Conservation (phyloP, 176 grass and related monocot genomes). For the Panicum miliaceum region DNA sequence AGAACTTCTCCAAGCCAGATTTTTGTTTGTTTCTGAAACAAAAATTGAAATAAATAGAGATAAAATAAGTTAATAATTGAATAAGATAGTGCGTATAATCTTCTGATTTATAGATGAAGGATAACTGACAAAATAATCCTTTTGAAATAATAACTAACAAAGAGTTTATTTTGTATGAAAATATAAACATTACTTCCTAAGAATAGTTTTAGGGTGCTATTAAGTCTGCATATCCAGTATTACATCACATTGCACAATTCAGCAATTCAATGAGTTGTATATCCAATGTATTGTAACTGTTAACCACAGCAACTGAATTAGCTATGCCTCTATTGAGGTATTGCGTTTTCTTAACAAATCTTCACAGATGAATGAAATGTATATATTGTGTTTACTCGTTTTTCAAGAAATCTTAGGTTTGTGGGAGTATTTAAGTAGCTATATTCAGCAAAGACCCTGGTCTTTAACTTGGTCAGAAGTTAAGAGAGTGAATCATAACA, state of each 20-base stretch:
- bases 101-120: background rate
- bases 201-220: background rate
- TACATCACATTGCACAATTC: background rate
- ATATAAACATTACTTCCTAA: background rate
- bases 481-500: background rate
- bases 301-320: background rate
- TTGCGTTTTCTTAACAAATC: background rate
- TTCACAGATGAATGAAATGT: background rate
- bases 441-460: background rate
- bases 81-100: background rate
- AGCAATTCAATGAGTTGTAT: background rate
- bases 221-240: background rate
- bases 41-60: constrained; percentile 32
- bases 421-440: background rate
- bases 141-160: background rate
- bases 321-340: background rate
- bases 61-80: background rate
- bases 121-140: background rate
- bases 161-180: constrained; percentile 5
- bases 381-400: background rate
- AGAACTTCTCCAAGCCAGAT: constrained; percentile 97
- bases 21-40: constrained; percentile 74
- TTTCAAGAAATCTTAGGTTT: background rate
- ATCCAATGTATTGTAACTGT: background rate
- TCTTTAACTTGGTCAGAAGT: background rate